Percentiles rank a stretch among this genome's conserved stretches.
phyloP scores from a whole-genome alignment of 495 filamentous ascomycete species.

The Saxispiralis lemnorum region DNA sequence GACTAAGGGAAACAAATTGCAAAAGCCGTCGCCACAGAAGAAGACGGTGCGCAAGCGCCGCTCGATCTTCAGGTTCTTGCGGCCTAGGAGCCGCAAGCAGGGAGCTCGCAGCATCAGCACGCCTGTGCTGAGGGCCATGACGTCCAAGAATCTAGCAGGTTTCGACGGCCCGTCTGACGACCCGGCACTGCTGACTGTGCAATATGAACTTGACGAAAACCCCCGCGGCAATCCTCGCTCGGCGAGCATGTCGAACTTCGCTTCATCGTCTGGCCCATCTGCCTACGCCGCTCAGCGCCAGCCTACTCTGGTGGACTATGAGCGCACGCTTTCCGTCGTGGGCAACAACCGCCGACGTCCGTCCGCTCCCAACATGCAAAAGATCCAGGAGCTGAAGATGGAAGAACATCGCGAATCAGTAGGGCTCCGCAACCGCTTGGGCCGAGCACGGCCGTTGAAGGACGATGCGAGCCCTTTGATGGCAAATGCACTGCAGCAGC shows the following conservation, averaged over 20 bases:
- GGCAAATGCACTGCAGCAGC: constrained; percentile 12
- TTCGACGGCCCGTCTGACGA: constrained; percentile 12
- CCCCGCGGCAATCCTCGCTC: background rate
- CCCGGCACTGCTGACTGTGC: constrained; percentile 4
- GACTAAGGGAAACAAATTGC: constrained; percentile 6
- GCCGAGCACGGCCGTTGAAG: constrained; percentile 3
- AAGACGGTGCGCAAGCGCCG: constrained; percentile 10
- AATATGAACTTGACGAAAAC: constrained; percentile 9
- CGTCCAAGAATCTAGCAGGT: background rate
- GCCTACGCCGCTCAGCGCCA: constrained; percentile 1
- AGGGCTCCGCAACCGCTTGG: constrained; percentile 1
- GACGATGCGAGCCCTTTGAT: constrained; percentile 11
- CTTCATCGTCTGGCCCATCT: background rate
- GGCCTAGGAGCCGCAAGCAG: constrained; percentile 12
- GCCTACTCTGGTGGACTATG: constrained; percentile 12
- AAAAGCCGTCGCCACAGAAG: constrained; percentile 7
- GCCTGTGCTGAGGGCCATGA: constrained; percentile 1
- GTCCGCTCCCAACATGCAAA: constrained; percentile 6
- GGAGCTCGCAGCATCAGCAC: constrained; percentile 12
- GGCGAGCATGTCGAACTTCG: constrained; percentile 4
- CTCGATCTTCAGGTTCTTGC: constrained; percentile 15
- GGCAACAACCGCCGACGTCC: constrained; percentile 15
- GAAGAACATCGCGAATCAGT: constrained; percentile 6
- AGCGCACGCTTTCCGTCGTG: constrained; percentile 8
- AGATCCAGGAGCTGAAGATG: constrained; percentile 7